These are phyloP conservation scores for Colletotrichum graminicola DNA, from an alignment of 2,329 filamentous ascomycete genomes.

Conservation along the genomic window DNA sequence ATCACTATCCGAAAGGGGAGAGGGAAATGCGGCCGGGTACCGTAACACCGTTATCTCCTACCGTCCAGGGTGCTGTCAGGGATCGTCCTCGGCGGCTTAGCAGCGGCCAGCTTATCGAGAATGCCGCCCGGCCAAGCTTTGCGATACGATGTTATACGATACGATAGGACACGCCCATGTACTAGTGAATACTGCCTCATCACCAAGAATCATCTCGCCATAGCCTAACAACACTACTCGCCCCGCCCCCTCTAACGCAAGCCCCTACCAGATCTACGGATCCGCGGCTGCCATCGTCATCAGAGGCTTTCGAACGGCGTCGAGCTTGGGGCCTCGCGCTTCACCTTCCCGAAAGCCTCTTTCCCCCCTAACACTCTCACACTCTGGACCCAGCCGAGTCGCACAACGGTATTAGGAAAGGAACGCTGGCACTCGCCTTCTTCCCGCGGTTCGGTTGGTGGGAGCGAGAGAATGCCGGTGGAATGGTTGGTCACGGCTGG, in stretches of 20 bases:
- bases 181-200: constrained; percentile 3
- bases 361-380: neutral
- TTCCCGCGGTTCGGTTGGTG: neutral
- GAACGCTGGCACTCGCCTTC: neutral
- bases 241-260: neutral
- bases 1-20: neutral
- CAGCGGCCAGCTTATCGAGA: neutral
- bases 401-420: constrained; percentile 11
- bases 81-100: neutral
- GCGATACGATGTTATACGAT: neutral
- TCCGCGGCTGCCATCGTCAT: constrained; percentile 10
- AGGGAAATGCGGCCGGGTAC: neutral
- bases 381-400: neutral
- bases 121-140: too few species aligned
- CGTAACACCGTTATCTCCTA: constrained; percentile 10
- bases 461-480: neutral
- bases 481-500: neutral
- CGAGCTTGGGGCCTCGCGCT: neutral
- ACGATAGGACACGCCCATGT: neutral
- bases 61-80: neutral
- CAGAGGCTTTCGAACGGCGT: constrained; percentile 8
- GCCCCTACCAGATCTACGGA: constrained; percentile 21
- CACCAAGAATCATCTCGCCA: neutral
- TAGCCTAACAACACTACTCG: neutral
- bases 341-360: neutral